A percentile compares a stretch with the other conserved stretches of the same genome.
Evolutionary conservation across 495 filamentous ascomycete genomes (phyloP).

Genomic region (Xylaria telfairii): DNA sequence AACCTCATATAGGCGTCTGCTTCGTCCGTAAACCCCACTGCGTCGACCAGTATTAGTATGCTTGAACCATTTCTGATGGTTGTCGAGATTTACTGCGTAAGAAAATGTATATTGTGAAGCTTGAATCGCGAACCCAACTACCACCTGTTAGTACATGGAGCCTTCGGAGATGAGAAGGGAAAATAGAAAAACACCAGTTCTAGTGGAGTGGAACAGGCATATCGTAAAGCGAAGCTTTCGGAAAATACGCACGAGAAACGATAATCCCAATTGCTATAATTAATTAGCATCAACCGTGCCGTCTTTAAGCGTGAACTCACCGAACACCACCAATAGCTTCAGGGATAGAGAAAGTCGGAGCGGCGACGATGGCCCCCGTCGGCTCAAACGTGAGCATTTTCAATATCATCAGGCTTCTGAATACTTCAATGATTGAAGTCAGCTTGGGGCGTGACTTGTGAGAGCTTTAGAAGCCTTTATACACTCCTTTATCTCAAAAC

Average conservation of each 20-base stretch:
- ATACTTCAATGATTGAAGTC: no score
- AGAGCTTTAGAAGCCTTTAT: no score
- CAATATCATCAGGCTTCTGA: conserved; percentile 70
- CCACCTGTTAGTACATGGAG: not conserved
- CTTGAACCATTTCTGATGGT: no score
- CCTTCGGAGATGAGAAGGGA: not conserved
- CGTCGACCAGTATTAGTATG: not conserved
- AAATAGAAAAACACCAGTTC: not conserved
- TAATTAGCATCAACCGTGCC: conserved; percentile 11
- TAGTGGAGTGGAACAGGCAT: no score
- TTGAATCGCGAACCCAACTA: conserved; percentile 72
- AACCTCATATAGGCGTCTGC: conserved; percentile 77
- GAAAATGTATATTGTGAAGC: conserved; percentile 77
- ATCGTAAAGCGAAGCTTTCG: no score
- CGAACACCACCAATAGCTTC: conserved; percentile 71
- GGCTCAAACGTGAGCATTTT: conserved; percentile 73
- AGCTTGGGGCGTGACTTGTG: no score
- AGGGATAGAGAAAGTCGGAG: conserved; percentile 68
- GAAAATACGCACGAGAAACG: conserved; percentile 55
- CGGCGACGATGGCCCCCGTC: conserved; percentile 56
- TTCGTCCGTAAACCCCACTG: conserved; percentile 71
- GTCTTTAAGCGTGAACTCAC: conserved; percentile 32
- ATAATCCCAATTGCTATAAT: conserved; percentile 75
- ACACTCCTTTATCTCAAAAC: no score
- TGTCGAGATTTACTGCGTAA: conserved; percentile 52